Base-by-base conservation (phyloP, 345 rosid genomes). In the Ceriops tagal region DNA sequence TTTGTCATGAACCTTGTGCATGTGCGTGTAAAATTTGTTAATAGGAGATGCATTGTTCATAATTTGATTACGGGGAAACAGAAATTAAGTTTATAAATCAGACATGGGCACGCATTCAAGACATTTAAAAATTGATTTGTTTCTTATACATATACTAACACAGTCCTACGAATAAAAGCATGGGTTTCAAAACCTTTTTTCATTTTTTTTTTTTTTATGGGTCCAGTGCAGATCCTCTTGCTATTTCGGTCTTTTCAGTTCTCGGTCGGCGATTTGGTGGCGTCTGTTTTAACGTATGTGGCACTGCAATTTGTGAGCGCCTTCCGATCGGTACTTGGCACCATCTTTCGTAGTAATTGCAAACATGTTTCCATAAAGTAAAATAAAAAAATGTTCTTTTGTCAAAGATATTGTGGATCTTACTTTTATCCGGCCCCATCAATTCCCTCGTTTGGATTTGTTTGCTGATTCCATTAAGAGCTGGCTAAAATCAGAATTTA, bases 111-210 rank as follows among this genome's bases (percentile, higher is more conserved):
- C 61, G n/a, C 49, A 5, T 49, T 47, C 47, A 18, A 22, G 26
- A 32, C 34, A 58, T 56, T 69, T 61, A 0, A 31, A 31, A 32
- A 31, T 31, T 69, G 53, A 62, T 83, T 61, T 71, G 76, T 61
- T 58, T 60, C 58, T 34, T 61, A 60, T 60, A 51, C 31, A 31
- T 7, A 8, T 8, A 34, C 37, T 61, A 61, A 51, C 32, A 31
- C 32, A 61, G 66, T 34, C 73, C 73, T 52, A 51, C 73, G 22
- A 31, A 32, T 15, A 51, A 66, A 61, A 31, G 43, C 8, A 24
- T 61, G 43, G 66, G 58, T 43, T 21, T 53, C 53, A 32, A 62
- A 35, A 9, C 53, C 34, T 20, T 13, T 61, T 24, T 24, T 24
- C 1, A 0, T 24, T 1, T 24, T 24, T 24, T 24, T 24, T 1